Base-by-base conservation (phyloP, 2,329 filamentous ascomycete species). In the Mycosphaerella sp. region DNA sequence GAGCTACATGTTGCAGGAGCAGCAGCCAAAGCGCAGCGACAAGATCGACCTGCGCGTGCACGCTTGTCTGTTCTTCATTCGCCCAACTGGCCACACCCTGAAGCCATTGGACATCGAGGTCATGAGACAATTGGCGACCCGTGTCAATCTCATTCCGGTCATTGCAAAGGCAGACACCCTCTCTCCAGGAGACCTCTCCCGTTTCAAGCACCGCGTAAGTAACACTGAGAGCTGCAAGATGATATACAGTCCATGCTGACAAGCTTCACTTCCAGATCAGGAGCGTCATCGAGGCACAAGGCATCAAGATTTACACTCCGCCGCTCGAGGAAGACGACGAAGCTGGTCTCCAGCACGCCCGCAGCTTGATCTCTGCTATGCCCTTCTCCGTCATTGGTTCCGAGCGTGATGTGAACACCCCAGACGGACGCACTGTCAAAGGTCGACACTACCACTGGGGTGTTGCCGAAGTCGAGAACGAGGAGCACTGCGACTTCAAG, bases 401-500 rank as follows among this genome's bases (percentile, higher is more conserved):
- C 54, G 95, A 98, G 82, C 97, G 96, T 80, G 95, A 98, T 67
- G 93, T 98, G 66, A 95, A 95, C 83, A 95, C 91, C 52, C 81
- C 84, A 66, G 93, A 98, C 69, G 90, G 89, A 67, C 92, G 92
- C 72, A 95, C 95, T 62, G 91, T 97, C 73, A 98, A 98, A 83
- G 93, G 93, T 64, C 90, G 93, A 61, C 95, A 98, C 76, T 98
- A 98, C 78, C 89, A 90, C 53, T 98, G 93, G 93, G 93, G 93
- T 80, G 93, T 98, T 67, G 93, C 93, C 59, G 93, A 98, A 76
- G 93, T 98, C 49, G 93, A 98, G 82, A 98, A 98, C 72, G 93
- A 98, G 78, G 93, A 98, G 72, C 93, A 98, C 81, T 98, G 93
- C 77, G 93, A 98, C 76, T 98, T 98, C 82, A 98, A 98, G 87